Conservation (phyloP, 176 grass and related monocot genomes). For the Aegilops sharonensis region DNA sequence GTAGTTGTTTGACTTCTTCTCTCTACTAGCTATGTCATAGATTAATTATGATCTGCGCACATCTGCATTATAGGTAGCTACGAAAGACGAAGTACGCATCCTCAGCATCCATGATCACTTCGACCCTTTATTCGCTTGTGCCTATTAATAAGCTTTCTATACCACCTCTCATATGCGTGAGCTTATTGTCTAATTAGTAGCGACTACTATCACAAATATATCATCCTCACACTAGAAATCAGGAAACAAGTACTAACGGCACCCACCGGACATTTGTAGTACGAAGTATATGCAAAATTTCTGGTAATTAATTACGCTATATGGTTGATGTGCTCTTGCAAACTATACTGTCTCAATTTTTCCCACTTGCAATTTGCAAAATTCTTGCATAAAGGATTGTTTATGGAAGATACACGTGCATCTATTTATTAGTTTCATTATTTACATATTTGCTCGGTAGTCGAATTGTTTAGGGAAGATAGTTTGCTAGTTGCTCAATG, state of each 20-base stretch:
- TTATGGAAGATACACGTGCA: no score
- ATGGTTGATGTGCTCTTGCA: no score
- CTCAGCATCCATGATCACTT: background rate
- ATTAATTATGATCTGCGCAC: conserved; percentile 3
- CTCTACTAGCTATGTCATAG: background rate
- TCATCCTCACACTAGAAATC: background rate
- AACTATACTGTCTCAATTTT: no score
- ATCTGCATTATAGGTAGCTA: background rate
- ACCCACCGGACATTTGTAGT: background rate
- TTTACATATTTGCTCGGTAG: no score
- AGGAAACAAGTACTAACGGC: background rate
- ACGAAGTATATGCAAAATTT: background rate
- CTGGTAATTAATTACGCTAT: no score
- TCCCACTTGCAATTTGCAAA: no score
- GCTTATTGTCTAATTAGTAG: background rate
- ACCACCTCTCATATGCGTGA: background rate
- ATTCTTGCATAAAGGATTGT: no score
- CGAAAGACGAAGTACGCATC: background rate
- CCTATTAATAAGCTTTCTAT: background rate
- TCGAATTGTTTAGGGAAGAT: no score
- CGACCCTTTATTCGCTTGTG: background rate
- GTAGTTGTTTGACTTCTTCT: background rate
- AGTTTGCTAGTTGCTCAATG: no score
- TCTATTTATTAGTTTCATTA: no score
- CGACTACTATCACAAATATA: no score